A percentile compares a stretch with the other conserved stretches of the same genome.
phyloP scores from a whole-genome alignment of 495 filamentous ascomycete genomes.

The Cudoniella acicularis region DNA sequence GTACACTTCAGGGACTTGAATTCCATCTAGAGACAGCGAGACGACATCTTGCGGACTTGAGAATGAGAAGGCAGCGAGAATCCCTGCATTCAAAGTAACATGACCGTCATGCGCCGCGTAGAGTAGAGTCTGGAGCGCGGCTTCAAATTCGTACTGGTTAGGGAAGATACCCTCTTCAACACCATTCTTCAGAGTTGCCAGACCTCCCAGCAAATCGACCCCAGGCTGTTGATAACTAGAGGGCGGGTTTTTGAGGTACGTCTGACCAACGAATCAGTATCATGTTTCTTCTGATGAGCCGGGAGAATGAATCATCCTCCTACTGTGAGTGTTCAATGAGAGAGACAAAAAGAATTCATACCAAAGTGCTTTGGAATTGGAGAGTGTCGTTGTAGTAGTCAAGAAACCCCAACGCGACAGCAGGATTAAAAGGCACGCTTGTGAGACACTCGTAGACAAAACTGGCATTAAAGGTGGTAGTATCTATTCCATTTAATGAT shows the following conservation, averaged over 20 bases:
- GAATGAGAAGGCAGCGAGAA: slow-evolving; percentile 41
- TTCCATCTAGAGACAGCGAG: slow-evolving; percentile 46
- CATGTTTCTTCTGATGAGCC: too few species aligned
- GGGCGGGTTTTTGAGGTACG: slow-evolving; percentile 25
- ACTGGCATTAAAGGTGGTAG: slow-evolving; percentile 28
- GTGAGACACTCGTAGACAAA: slow-evolving; percentile 46
- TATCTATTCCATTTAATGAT: neutral
- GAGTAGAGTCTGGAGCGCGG: slow-evolving; percentile 9
- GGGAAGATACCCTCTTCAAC: slow-evolving; percentile 15
- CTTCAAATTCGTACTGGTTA: slow-evolving; percentile 29
- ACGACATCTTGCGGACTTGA: slow-evolving; percentile 36
- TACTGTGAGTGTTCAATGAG: too few species aligned
- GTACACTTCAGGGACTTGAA: slow-evolving; percentile 41
- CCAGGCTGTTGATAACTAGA: slow-evolving; percentile 18
- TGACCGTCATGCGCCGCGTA: slow-evolving; percentile 26
- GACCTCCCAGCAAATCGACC: slow-evolving; percentile 23
- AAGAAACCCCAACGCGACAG: slow-evolving; percentile 46
- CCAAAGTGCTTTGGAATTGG: slow-evolving; percentile 45
- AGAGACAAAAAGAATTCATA: too few species aligned
- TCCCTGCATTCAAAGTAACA: slow-evolving; percentile 34
- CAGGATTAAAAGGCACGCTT: slow-evolving; percentile 51
- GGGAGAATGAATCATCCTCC: too few species aligned
- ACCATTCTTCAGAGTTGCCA: slow-evolving; percentile 21
- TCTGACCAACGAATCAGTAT: too few species aligned
- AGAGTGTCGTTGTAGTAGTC: slow-evolving; percentile 50